Conservation (phyloP, 2,329 filamentous ascomycete genomes). For the Fusarium falciforme region DNA sequence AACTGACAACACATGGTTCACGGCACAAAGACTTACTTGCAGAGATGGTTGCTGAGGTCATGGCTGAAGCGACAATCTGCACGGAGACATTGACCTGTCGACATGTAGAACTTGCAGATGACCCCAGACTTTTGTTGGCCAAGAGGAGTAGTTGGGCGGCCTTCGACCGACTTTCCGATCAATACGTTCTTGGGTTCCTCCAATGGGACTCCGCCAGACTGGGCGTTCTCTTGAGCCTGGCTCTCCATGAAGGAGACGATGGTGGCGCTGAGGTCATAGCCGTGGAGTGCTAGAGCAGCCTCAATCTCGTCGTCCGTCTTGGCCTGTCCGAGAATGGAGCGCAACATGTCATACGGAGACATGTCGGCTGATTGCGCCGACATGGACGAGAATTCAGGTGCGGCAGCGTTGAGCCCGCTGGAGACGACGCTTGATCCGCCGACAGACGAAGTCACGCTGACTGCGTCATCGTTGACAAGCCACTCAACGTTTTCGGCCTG, state of each 20-base stretch:
- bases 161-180: slow-evolving; percentile 90
- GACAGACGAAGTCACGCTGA: slow-evolving; percentile 80
- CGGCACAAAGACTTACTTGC: slow-evolving; percentile 80
- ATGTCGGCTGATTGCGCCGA: slow-evolving; percentile 82
- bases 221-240: slow-evolving; percentile 58
- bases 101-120: slow-evolving; percentile 97
- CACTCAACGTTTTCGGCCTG: slow-evolving; percentile 97
- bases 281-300: slow-evolving; percentile 85
- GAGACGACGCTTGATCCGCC: slow-evolving; percentile 60
- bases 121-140: slow-evolving; percentile 84
- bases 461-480: slow-evolving; percentile 90
- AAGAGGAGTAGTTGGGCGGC: slow-evolving; percentile 80
- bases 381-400: slow-evolving; percentile 77
- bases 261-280: slow-evolving; percentile 93
- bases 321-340: slow-evolving; percentile 90
- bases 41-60: slow-evolving; percentile 93
- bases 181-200: slow-evolving; percentile 75
- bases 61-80: slow-evolving; percentile 98
- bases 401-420: slow-evolving; percentile 80
- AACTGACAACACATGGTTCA: background rate
- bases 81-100: slow-evolving; percentile 92
- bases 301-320: slow-evolving; percentile 96
- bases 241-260: slow-evolving; percentile 89
- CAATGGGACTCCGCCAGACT: slow-evolving; percentile 47
- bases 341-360: slow-evolving; percentile 97